Percentiles rank a stretch among this genome's conserved stretches.
Conservation (phyloP, 139 green algal species). For the Tetradesmus obliquus region DNA sequence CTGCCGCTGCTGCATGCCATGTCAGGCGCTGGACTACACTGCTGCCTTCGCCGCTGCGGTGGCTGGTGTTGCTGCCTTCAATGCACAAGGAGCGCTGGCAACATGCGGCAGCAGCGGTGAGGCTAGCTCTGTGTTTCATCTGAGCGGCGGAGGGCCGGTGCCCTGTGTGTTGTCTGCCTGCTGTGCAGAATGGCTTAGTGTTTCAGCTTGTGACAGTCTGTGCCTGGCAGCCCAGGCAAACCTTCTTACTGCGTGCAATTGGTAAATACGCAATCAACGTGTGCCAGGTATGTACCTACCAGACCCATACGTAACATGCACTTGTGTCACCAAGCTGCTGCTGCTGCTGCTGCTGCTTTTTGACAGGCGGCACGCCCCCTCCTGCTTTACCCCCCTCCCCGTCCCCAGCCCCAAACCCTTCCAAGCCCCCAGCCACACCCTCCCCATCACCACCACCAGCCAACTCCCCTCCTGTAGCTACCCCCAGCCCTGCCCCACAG, state of each 20-base stretch:
- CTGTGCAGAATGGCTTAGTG: no score
- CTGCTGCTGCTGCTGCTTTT: not conserved
- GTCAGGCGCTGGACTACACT: not conserved
- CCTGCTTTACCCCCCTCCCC: not conserved
- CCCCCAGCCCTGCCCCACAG: no score
- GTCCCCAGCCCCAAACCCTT: not conserved
- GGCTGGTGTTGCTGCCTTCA: not conserved
- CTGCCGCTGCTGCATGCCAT: not conserved
- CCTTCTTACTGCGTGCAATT: no score
- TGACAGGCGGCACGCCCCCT: not conserved
- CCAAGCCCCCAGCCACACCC: not conserved
- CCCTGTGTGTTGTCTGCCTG: not conserved
- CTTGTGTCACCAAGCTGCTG: not conserved
- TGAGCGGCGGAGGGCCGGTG: not conserved
- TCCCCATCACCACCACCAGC: not conserved
- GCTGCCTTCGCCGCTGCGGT: not conserved
- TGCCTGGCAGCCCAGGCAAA: no score
- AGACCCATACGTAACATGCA: no score
- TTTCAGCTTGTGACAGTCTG: no score
- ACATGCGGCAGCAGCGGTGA: not conserved
- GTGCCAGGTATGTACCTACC: no score
- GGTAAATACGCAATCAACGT: no score
- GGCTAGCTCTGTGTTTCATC: not conserved
- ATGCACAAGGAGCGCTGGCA: not conserved
- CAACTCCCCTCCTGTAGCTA: not conserved